These are phyloP conservation scores for Lagenidium sp. DNA, from an alignment of 352 stramenopile genomes.

Conservation along the genomic window DNA sequence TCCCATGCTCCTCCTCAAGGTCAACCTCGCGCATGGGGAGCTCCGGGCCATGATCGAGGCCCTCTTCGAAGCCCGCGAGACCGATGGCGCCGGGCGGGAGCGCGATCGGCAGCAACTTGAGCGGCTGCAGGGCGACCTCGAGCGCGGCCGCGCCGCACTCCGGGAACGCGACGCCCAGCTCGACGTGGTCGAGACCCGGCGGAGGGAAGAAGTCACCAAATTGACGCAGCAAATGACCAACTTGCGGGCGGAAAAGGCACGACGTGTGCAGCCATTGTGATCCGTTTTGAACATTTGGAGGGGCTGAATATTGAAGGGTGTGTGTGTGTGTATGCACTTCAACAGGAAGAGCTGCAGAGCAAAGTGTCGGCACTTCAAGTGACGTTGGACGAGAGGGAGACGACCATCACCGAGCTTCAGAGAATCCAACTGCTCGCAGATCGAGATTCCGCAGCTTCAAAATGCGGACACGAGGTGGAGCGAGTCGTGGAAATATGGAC, in stretches of 20 bases:
- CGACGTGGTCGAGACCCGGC: too few relatives aligned
- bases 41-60: slow-evolving; percentile 13
- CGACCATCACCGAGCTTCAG: neutral
- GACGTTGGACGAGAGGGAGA: slow-evolving; percentile 5
- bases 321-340: too few relatives aligned
- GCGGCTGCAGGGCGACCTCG: neutral
- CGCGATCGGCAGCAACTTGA: slow-evolving; percentile 1
- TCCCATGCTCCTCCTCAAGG: slow-evolving; percentile 11
- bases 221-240: too few relatives aligned
- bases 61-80: slow-evolving; percentile 14
- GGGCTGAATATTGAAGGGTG: slow-evolving; percentile 1
- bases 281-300: slow-evolving; percentile 2
- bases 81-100: slow-evolving; percentile 1
- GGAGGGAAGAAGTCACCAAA: too few relatives aligned
- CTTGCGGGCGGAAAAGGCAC: neutral
- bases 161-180: too few relatives aligned
- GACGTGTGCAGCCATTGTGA: neutral
- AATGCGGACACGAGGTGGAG: slow-evolving; percentile 1
- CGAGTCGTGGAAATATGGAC: slow-evolving; percentile 8
- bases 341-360: too few relatives aligned
- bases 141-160: too few relatives aligned
- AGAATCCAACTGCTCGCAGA: too few relatives aligned
- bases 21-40: slow-evolving; percentile 21
- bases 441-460: neutral
- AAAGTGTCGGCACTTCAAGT: neutral